These are phyloP conservation scores for Zanthoxylum bungeanum DNA, from an alignment of 345 rosid genomes.

Conservation along the genomic window DNA sequence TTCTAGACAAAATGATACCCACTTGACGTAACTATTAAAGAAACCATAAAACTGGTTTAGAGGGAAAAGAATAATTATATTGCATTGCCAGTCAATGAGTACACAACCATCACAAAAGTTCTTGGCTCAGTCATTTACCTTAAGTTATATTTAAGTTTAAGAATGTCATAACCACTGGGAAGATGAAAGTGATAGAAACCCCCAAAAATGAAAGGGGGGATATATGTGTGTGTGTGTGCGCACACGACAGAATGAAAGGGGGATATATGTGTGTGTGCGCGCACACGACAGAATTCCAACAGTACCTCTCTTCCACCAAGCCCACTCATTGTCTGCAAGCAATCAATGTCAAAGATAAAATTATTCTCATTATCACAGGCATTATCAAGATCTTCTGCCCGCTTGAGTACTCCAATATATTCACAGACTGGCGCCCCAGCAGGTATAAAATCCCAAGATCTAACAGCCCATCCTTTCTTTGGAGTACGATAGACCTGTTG, in stretches of 20 bases:
- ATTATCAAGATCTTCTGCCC: constrained; percentile 69
- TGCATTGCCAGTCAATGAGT: not conserved
- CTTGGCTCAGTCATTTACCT: not conserved
- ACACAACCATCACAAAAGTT: not conserved
- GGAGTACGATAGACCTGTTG: constrained; percentile 81
- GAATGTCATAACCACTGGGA: not conserved
- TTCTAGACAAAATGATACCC: not conserved
- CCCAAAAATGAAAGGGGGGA: not conserved
- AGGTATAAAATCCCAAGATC: constrained; percentile 94
- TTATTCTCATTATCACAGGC: constrained; percentile 68
- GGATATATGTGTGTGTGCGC: too few species aligned
- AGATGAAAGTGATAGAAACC: not conserved
- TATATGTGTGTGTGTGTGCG: too few species aligned
- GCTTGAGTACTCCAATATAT: constrained; percentile 66
- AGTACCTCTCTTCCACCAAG: constrained; percentile 83
- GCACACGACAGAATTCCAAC: too few species aligned
- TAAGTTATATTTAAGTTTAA: not conserved
- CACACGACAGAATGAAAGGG: not conserved
- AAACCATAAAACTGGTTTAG: not conserved
- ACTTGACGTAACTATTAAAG: not conserved
- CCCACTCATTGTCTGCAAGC: constrained; percentile 91
- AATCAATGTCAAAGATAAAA: constrained; percentile 89
- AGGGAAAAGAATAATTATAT: not conserved
- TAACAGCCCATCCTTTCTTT: constrained; percentile 93
- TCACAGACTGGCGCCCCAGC: constrained; percentile 94